These are phyloP conservation scores for Capsicum chinense DNA, from an alignment of 257 asterid species.

Conservation along the genomic window DNA sequence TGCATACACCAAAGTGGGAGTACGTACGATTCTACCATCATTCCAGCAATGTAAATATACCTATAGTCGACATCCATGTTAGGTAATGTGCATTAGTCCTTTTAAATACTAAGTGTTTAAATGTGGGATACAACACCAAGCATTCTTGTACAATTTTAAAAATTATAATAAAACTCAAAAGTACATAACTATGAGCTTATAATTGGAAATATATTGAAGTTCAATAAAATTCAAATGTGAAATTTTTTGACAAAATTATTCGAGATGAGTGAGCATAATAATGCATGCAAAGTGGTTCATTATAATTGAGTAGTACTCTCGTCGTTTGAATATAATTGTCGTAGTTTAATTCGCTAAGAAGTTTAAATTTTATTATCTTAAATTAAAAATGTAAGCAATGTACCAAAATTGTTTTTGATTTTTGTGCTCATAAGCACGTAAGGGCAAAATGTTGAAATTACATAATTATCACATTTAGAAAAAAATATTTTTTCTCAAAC, in stretches of 20 bases:
- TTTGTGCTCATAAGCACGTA: too few relatives aligned
- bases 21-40: not conserved
- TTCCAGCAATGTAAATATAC: conserved; percentile 10
- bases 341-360: too few relatives aligned
- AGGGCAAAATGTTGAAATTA: too few relatives aligned
- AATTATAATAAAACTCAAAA: not conserved
- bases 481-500: too few relatives aligned
- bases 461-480: too few relatives aligned
- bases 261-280: not conserved
- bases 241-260: not conserved
- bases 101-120: not conserved
- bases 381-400: too few relatives aligned
- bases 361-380: too few relatives aligned
- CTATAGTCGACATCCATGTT: not conserved
- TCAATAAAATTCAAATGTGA: not conserved
- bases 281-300: not conserved
- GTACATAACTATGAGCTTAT: not conserved
- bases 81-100: not conserved
- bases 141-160: not conserved
- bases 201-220: not conserved
- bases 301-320: too few relatives aligned
- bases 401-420: too few relatives aligned
- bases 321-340: too few relatives aligned
- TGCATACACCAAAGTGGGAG: not conserved
- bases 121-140: not conserved